These are phyloP conservation scores for Chalaropsis thielavioides DNA, from an alignment of 2,329 filamentous ascomycete species.

Conservation along the genomic window DNA sequence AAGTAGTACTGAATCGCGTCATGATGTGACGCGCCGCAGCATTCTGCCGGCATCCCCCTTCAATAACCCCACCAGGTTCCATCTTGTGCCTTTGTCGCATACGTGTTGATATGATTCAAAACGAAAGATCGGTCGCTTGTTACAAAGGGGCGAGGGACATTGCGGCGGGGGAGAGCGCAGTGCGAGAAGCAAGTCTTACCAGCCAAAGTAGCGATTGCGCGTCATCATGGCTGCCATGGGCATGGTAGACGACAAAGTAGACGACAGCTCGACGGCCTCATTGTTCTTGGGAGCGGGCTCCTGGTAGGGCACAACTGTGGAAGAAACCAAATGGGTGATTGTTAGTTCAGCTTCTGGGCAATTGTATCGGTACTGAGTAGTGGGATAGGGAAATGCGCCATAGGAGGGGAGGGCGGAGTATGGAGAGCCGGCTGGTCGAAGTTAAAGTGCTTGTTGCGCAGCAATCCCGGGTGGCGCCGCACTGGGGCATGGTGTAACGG, in stretches of 20 bases:
- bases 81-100: neutral
- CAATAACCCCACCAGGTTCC: neutral
- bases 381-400: neutral
- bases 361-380: neutral
- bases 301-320: slow-evolving; percentile 72
- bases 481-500: neutral
- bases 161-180: neutral
- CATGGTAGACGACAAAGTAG: slow-evolving; percentile 60
- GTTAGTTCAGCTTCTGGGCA: neutral
- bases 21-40: neutral
- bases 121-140: neutral
- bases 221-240: slow-evolving; percentile 96
- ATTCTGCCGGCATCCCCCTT: neutral
- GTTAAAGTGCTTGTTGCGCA: neutral
- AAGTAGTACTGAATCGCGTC: neutral
- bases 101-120: neutral
- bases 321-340: neutral
- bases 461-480: neutral
- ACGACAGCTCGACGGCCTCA: slow-evolving; percentile 53
- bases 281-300: slow-evolving; percentile 50
- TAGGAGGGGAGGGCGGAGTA: neutral
- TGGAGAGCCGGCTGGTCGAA: neutral
- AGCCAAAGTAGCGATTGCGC: slow-evolving; percentile 66
- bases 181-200: slow-evolving; percentile 29
- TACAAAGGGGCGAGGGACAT: neutral